Evolutionary conservation across 495 filamentous ascomycete genomes (phyloP).

Genomic region (Podospora fimiseda): DNA sequence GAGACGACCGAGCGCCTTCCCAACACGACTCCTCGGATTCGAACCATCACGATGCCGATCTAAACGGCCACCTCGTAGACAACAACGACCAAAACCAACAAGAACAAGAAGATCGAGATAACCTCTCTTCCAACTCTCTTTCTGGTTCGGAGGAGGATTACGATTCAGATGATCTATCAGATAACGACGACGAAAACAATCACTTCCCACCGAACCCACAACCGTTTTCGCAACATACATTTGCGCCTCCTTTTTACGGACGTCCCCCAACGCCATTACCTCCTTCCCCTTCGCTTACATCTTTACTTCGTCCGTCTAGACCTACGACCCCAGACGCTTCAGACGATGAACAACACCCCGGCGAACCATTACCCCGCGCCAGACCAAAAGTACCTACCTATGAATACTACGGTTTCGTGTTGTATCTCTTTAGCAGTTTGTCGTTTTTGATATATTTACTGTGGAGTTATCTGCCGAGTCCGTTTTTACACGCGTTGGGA

Average conservation of each 20-base stretch:
- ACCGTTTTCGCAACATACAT: slow-evolving; percentile 49
- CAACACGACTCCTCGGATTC: slow-evolving; percentile 13
- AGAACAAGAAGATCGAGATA: slow-evolving; percentile 1
- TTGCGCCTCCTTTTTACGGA: slow-evolving; percentile 85
- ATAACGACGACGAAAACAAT: slow-evolving; percentile 15
- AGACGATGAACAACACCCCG: slow-evolving; percentile 65
- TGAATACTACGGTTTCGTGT: slow-evolving; percentile 97
- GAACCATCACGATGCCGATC: slow-evolving; percentile 10
- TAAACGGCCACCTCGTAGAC: slow-evolving; percentile 1
- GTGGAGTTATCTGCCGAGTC: slow-evolving; percentile 89
- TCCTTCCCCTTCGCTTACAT: slow-evolving; percentile 91
- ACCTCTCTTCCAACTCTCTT: neutral
- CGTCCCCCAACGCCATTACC: slow-evolving; percentile 83
- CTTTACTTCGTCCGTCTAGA: slow-evolving; percentile 81
- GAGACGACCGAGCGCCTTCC: slow-evolving; percentile 5
- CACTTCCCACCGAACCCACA: slow-evolving; percentile 27
- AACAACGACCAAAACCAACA: slow-evolving; percentile 7
- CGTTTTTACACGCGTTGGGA: slow-evolving; percentile 85
- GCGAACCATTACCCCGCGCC: slow-evolving; percentile 75
- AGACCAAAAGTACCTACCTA: slow-evolving; percentile 93
- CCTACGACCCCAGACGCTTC: slow-evolving; percentile 89
- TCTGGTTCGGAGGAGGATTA: slow-evolving; percentile 7
- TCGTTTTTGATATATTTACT: slow-evolving; percentile 85
- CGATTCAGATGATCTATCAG: slow-evolving; percentile 13
- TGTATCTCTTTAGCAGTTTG: slow-evolving; percentile 78